Conservation (phyloP, 805 yeast species). For the Kluyveromyces dobzhanskii region DNA sequence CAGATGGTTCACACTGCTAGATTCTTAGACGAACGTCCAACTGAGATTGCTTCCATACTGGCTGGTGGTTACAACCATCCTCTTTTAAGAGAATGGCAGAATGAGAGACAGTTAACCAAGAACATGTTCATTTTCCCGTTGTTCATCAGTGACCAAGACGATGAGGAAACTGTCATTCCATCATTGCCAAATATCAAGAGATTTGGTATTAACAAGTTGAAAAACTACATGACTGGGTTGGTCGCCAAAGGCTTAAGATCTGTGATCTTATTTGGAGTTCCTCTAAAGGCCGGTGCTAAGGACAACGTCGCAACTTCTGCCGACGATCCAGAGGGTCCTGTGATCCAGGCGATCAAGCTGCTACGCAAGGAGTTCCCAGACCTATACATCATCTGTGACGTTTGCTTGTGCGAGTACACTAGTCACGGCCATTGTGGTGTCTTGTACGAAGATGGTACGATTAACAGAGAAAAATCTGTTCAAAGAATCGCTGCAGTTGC, state of each 20-base stretch:
- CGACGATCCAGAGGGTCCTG: slow-evolving; percentile 95
- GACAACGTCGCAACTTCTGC: slow-evolving; percentile 84
- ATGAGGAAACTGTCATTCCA: slow-evolving; percentile 66
- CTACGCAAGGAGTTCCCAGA: slow-evolving; percentile 65
- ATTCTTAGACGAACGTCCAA: slow-evolving; percentile 48
- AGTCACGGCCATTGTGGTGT: slow-evolving; percentile 98
- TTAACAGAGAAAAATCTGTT: slow-evolving; percentile 67
- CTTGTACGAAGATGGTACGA: slow-evolving; percentile 75
- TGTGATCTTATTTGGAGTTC: slow-evolving; percentile 90
- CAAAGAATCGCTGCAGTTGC: slow-evolving; percentile 89
- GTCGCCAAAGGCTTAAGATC: slow-evolving; percentile 76
- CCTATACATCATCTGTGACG: slow-evolving; percentile 85
- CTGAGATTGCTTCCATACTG: slow-evolving; percentile 64
- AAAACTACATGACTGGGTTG: slow-evolving; percentile 60
- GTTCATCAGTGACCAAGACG: slow-evolving; percentile 71
- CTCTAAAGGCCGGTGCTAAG: slow-evolving; percentile 63
- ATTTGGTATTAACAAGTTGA: slow-evolving; percentile 71
- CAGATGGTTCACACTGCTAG: slow-evolving; percentile 56
- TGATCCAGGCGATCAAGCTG: slow-evolving; percentile 65
- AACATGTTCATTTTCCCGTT: slow-evolving; percentile 90
- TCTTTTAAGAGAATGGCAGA: slow-evolving; percentile 83
- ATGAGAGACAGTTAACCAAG: slow-evolving; percentile 72
- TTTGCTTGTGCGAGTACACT: slow-evolving; percentile 94
- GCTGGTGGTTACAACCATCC: slow-evolving; percentile 96
- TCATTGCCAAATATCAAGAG: slow-evolving; percentile 85